Base-by-base conservation (phyloP, 1,139 yeast species). In the Lodderomyces oxycetoniae region DNA sequence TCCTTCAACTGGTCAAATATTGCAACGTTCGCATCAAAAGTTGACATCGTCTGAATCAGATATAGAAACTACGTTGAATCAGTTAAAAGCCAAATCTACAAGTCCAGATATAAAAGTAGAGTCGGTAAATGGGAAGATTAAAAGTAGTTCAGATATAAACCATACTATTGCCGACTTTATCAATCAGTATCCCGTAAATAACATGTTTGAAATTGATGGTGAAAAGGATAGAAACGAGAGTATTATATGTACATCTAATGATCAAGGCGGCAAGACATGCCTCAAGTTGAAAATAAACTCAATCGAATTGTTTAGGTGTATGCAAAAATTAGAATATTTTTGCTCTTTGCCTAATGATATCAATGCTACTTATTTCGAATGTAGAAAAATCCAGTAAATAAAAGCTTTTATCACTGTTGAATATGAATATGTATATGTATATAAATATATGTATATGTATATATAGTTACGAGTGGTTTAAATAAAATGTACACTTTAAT, bases 301-400 rank as follows among this genome's bases (percentile, higher is more conserved):
- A 28, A 52, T 67, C 28, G 61, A 64, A 39, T 53, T 69, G 39
- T 69, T 69, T 54, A 66, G 60, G 44, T 63, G 63, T 21, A 69
- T 69, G 75, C 74, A 69, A 40, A 55, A 53, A 29, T 51, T 64
- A 31, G 71, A 66, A 30, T 67, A 67, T 42, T 66, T 67, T 42
- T 68, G 73, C 41, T 63, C 71, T 2, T 63, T 67, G 41, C 72
- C 74, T 2, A 66, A 67, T 38, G 71, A 67, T 38, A 59, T 67
- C 33, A 61, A 64, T 41, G 71, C 73, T 28, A 67, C 74, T 6
- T 67, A 67, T 46, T 67, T 68, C 42, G 74, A 68, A 47, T 68
- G 74, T 49, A 53, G 74, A 39, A 65, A 66, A 46, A 67, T 67
- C 28, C 42, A 46, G 34, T 52, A 36, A 26, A 12, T 4, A 15